phyloP scores from a whole-genome alignment of 176 grass and related monocot species.

The Aegilops longissima region DNA sequence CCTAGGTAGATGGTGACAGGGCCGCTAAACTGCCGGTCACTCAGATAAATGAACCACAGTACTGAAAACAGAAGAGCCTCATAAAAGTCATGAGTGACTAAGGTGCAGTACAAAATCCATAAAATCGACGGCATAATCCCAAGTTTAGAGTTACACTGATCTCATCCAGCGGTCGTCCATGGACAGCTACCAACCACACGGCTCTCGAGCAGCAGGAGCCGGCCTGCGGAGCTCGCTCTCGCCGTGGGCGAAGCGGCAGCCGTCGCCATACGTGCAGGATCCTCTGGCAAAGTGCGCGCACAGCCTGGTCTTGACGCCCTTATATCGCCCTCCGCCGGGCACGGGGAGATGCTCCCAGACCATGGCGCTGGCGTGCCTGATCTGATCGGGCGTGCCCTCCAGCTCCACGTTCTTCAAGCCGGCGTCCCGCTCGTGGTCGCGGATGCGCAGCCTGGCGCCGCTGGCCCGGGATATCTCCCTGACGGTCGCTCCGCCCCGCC shows the following conservation, averaged over 20 bases:
- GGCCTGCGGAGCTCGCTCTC: conserved; percentile 53
- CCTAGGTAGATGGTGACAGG: no score
- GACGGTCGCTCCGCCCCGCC: conserved; percentile 67
- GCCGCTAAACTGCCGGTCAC: no score
- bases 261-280: conserved; percentile 50
- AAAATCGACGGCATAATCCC: no score
- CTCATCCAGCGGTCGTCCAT: no score
- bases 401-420: conserved; percentile 83
- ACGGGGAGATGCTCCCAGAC: conserved; percentile 53
- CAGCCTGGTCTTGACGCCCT: conserved; percentile 73
- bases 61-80: no score
- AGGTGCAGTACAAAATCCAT: no score
- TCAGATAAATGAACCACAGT: no score
- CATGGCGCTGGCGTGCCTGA: conserved; percentile 43
- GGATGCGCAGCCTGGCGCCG: conserved; percentile 61
- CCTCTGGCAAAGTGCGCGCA: conserved; percentile 72
- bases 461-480: conserved; percentile 71
- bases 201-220: background rate
- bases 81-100: no score
- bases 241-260: conserved; percentile 72
- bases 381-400: conserved; percentile 45
- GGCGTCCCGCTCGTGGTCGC: conserved; percentile 66
- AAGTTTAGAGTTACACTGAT: no score
- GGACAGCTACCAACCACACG: background rate
- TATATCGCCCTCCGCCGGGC: conserved; percentile 3